Base-by-base conservation (phyloP, 139 green algal genomes). In the Eudorina sp. region DNA sequence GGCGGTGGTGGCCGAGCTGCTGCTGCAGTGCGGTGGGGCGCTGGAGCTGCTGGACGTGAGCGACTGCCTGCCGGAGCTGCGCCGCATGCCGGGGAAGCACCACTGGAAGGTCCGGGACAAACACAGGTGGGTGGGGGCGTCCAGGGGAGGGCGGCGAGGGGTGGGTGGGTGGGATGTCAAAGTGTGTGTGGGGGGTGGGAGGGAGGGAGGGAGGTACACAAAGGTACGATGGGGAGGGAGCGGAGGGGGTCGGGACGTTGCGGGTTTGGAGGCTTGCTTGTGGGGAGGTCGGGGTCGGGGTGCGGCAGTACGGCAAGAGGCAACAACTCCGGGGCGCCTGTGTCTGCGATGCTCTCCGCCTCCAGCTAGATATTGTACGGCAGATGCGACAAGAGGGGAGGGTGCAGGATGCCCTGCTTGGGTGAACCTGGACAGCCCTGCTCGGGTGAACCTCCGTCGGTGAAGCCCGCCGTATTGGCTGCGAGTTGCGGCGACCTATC, bases 1-100 rank as follows among this genome's bases (percentile, higher is more conserved):
- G 94, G 98, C 98, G 34, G 98, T 99, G 31, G 97, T 99, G 72
- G 98, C 98, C 5, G 96, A 98, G 92, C 82, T 99, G 68, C 80
- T 96, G 53, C 38, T 83, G 85, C 53, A 60, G 36, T 91, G 87
- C 68, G 41, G 60, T 43, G 95, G 96, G 19, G 89, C 92, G 0
- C 89, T 99, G 88, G 69, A 96, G 91, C 95, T 99, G 40, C 45
- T 99, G 60, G 98, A 99, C 77, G 89, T 98, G 73, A 92, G 89
- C 0, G 86, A 89, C 46, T 41, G 94, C 46, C 92, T 99, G 83
- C 95, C 97, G 3, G 79, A 90, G 73, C 95, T 99, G 36, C 94
- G 95, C 74, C 94, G 96, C 40, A 48, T 92, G 43, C 92, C 94
- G 0, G 98, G 98, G 55, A 87, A 97, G 53, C 85, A 89, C 51